Evolutionary conservation across 495 filamentous ascomycete species (phyloP), one percentile per base, ranked within the genome.

Genomic region (Copromyces sp.): DNA sequence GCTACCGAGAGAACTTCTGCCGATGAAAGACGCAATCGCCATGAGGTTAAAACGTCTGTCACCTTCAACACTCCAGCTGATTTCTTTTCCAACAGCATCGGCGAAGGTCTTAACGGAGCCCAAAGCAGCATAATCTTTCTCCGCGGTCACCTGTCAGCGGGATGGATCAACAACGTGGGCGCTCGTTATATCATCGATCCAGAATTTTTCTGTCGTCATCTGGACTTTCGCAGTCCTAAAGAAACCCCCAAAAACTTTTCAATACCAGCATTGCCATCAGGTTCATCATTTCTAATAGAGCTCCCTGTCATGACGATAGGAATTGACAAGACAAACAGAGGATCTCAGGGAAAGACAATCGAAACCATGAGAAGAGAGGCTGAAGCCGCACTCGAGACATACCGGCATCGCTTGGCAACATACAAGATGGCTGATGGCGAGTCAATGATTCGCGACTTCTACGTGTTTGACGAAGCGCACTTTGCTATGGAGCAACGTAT

Each of bases 401-500:
- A 24, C 16, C 12, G 40, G 4, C 40, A 42, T 42, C 40, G 40
- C 14, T 42, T 42, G 40, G 40, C 40, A 2, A 42, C 14, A 17
- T 0, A 7, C 6, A 35, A 39, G 2, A 71, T 73, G 24, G 29
- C 9, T 9, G 12, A n/a, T 14, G 87, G 77, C 12, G 71, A 78
- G 45, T 80, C 78, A 2, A 77, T 80, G 17, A 75, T 80, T 1
- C 65, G 77, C 9, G 69, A 61, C 12, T 79, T 73, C 40, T 74
- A 42, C 3, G 69, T 78, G 4, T 70, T 72, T 45, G 74, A 77
- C 65, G 69, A 68, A 3, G 38, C 61, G 12, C 68, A 74, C 39
- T 78, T 79, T 47, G 68, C 72, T 11, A 74, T 81, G 42, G 79
- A 80, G 70, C 78, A 81, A 69, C 68, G 74, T 16, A 71, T 77